Base-by-base conservation (phyloP, 306 rosid genomes). In the Cicer yamashitae region DNA sequence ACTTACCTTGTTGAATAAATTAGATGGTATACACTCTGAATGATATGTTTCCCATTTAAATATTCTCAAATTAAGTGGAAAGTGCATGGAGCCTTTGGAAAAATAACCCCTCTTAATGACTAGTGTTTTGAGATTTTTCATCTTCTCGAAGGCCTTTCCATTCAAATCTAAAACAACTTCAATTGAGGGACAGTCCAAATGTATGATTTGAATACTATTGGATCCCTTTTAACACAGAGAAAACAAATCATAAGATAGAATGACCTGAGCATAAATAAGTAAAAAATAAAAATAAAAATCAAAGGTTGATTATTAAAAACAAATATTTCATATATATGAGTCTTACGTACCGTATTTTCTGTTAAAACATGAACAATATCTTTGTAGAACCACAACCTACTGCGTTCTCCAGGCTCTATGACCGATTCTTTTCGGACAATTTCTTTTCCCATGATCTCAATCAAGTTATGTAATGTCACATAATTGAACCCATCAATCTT, bases 401-500 rank as follows among this genome's bases (percentile, higher is more conserved):
- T 75, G 1, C 65, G 54, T 9, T 51, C 18, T 13, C 34, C 79
- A 39, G 15, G 72, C 3, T 10, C 8, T 15, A 48, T 7, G 1
- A 43, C 52, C 15, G 79, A 75, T 64, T 75, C 44, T 6, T 11
- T 51, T 50, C 71, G 25, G 0, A 75, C 63, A 50, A 75, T 62
- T 44, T 66, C 71, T 20, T 18, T 65, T 5, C 71, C 71, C 71
- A 44, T 44, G 0, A 10, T 6, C 25, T 18, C 54, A 17, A 65
- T 65, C 40, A 66, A 20, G 10, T 66, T 39, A 18, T 66, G 71
- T 18, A 44, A 18, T 44, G 53, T 41, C 38, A 65, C 53, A 5
- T 0, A 0, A 41, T 0, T 3, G 0, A 0, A 0, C 2, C 0
- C 0, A 61, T 6, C 6, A 13, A 7, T 7, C 38, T 64, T 64